A percentile compares a stretch with the other conserved stretches of the same genome.
Conservation (phyloP, 495 filamentous ascomycete species). For the Penicillium paxilli region DNA sequence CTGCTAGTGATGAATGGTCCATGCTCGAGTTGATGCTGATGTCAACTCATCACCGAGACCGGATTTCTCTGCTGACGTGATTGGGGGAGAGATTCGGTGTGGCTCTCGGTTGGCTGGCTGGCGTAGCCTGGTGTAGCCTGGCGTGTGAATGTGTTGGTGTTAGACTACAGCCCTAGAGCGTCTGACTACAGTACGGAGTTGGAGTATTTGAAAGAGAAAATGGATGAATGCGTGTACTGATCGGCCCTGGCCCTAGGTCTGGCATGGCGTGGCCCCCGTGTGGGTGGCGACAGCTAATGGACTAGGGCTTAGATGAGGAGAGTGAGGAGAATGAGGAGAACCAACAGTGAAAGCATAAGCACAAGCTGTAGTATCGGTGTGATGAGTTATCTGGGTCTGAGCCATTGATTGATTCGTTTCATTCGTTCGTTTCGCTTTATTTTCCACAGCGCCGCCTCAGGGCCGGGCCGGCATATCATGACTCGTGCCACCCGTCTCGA, state of each 20-base stretch:
- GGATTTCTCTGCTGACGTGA: not conserved
- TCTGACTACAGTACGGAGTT: not conserved
- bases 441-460: not conserved
- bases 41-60: not conserved
- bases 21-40: not conserved
- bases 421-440: not conserved
- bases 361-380: not conserved
- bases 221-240: not conserved
- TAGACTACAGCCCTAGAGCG: too few relatives aligned
- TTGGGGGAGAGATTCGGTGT: not conserved
- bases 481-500: not conserved
- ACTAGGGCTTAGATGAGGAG: too few relatives aligned
- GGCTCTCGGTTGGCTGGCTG: not conserved
- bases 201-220: too few relatives aligned
- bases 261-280: not conserved
- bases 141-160: too few relatives aligned
- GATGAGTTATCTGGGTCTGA: not conserved
- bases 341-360: not conserved
- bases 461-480: not conserved
- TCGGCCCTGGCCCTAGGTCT: not conserved
- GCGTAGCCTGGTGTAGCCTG: too few relatives aligned
- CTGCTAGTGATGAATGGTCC: not conserved
- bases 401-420: not conserved
- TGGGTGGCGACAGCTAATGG: not conserved
- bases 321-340: too few relatives aligned